Percentiles rank a stretch among this genome's conserved stretches.
Evolutionary conservation across 768 basidiomycete species (phyloP).

Genomic region (Calocybe cyanea): DNA sequence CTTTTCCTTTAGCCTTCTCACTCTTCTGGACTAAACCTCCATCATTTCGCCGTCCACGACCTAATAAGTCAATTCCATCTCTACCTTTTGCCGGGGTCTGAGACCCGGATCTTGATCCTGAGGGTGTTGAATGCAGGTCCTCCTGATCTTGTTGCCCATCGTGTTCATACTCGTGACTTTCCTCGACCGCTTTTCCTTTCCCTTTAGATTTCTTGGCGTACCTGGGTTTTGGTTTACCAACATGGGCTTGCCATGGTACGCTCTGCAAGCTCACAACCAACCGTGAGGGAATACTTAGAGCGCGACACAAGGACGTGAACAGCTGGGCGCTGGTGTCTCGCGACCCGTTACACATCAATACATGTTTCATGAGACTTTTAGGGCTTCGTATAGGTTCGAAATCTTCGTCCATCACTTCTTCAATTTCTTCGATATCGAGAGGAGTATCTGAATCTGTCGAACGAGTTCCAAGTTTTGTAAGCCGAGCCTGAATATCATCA

Average conservation of each 20-base stretch:
- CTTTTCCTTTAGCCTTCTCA: slow-evolving; percentile 54
- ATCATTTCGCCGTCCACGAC: slow-evolving; percentile 39
- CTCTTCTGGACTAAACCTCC: slow-evolving; percentile 33
- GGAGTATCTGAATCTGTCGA: slow-evolving; percentile 23
- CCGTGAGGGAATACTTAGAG: slow-evolving; percentile 80
- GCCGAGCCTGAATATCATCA: slow-evolving; percentile 58
- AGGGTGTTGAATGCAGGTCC: slow-evolving; percentile 23
- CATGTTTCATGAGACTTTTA: slow-evolving; percentile 94
- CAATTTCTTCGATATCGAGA: slow-evolving; percentile 39
- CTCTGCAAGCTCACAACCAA: slow-evolving; percentile 89
- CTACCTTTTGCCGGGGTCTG: slow-evolving; percentile 30
- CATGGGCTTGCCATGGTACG: slow-evolving; percentile 80
- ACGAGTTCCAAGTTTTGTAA: slow-evolving; percentile 29
- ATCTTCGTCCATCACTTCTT: slow-evolving; percentile 47
- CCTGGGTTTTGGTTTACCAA: slow-evolving; percentile 52
- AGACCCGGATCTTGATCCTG: slow-evolving; percentile 20
- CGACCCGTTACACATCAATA: slow-evolving; percentile 72
- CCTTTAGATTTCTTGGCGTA: slow-evolving; percentile 35
- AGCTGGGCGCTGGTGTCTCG: slow-evolving; percentile 87
- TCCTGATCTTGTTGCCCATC: slow-evolving; percentile 32
- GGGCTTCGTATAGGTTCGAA: slow-evolving; percentile 68
- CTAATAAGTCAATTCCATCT: slow-evolving; percentile 27
- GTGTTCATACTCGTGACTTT: slow-evolving; percentile 24
- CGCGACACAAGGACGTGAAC: slow-evolving; percentile 87
- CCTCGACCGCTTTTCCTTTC: slow-evolving; percentile 31